A percentile compares a stretch with the other conserved stretches of the same genome.
These are phyloP conservation scores for Musa beccarii DNA, from an alignment of 176 grass and related monocot species.

Conservation along the genomic window DNA sequence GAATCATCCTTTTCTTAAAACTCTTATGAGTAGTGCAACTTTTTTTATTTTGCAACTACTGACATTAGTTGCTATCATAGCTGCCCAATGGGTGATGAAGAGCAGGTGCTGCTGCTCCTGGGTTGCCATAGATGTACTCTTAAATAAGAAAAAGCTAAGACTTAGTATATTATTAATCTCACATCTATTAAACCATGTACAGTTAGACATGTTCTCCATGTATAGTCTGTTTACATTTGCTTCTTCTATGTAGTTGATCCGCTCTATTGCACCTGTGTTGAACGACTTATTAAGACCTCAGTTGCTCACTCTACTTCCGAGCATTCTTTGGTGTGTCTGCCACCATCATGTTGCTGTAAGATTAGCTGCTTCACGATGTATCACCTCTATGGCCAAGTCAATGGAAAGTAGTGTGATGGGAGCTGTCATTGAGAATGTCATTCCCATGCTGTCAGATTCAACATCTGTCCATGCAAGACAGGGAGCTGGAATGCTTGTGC, in stretches of 20 bases:
- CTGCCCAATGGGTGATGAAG: neutral
- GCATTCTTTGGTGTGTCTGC: conserved; percentile 64
- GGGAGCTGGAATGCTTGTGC: conserved; percentile 92
- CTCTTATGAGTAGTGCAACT: too few species aligned
- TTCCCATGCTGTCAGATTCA: conserved; percentile 86
- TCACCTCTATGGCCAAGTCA: conserved; percentile 94
- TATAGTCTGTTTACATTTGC: conserved; percentile 1
- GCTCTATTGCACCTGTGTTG: conserved; percentile 65
- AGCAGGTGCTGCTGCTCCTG: neutral
- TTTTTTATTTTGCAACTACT: too few species aligned
- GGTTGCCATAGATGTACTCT: too few species aligned
- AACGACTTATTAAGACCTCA: conserved; percentile 57
- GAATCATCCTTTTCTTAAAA: too few species aligned
- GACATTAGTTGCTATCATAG: too few species aligned
- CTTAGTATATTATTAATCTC: neutral
- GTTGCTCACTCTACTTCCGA: conserved; percentile 79
- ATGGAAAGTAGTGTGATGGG: conserved; percentile 75
- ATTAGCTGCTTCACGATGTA: conserved; percentile 90
- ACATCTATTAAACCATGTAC: neutral
- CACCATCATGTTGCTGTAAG: conserved; percentile 93
- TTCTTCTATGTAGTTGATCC: conserved; percentile 52
- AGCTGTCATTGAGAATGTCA: conserved; percentile 74
- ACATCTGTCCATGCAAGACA: conserved; percentile 88
- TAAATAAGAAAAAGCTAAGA: neutral
- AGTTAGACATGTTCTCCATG: conserved; percentile 15